Conservation (phyloP, 1,284 basidiomycete genomes). For the Naganishia cerealis region DNA sequence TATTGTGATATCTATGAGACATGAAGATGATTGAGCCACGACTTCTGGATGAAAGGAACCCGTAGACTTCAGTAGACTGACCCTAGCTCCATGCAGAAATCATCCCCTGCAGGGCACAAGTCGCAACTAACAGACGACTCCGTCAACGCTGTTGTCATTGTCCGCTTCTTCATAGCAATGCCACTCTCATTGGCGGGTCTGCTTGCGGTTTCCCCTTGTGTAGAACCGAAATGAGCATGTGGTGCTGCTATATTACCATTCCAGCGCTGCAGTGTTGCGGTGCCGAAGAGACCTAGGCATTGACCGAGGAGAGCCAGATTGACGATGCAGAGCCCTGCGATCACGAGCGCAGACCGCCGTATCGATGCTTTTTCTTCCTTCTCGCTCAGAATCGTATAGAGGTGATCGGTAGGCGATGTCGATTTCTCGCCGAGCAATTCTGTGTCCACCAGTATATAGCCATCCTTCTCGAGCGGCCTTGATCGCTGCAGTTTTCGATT, state of each 20-base stretch:
- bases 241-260: not conserved
- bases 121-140: constrained; percentile 19
- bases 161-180: not conserved
- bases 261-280: not conserved
- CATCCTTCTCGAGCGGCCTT: too few species aligned
- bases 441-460: too few species aligned
- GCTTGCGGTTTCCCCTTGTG: not conserved
- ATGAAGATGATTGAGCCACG: too few species aligned
- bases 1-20: constrained; percentile 1
- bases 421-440: too few species aligned
- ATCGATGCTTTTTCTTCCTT: too few species aligned
- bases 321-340: not conserved
- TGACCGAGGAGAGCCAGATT: constrained; percentile 1
- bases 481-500: too few species aligned
- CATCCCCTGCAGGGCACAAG: constrained; percentile 11
- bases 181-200: not conserved
- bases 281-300: constrained; percentile 4
- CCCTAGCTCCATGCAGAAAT: constrained; percentile 23
- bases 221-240: not conserved
- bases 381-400: too few species aligned
- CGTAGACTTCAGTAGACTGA: not conserved
- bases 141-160: constrained; percentile 14
- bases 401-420: too few species aligned
- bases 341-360: not conserved
- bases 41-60: too few species aligned